A percentile compares a stretch with the other conserved stretches of the same genome.
phyloP scores from a whole-genome alignment of 106 monocot species.

The Alisma plantagoaquatica region DNA sequence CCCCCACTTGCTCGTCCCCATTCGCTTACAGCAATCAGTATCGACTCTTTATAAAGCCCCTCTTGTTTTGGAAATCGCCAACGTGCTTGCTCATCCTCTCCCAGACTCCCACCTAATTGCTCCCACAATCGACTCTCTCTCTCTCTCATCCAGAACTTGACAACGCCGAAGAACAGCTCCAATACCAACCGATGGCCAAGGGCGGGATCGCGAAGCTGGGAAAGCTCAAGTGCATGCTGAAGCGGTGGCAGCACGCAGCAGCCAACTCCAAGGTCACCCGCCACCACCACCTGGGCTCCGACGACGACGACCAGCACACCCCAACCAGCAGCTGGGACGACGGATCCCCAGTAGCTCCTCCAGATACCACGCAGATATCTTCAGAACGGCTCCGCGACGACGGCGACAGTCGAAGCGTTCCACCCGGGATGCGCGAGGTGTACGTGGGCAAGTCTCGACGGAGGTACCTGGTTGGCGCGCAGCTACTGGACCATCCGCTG shows the following conservation, averaged over 20 bases:
- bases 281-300: background rate
- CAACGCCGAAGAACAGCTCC: no score
- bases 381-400: background rate
- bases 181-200: no score
- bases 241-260: conserved; percentile 59
- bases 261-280: conserved; percentile 4
- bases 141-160: no score
- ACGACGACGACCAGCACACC: background rate
- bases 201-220: conserved; percentile 30
- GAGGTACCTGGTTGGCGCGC: conserved; percentile 18
- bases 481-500: conserved; percentile 25
- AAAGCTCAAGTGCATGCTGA: conserved; percentile 71
- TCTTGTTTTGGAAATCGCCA: no score
- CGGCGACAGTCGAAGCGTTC: background rate
- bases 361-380: conserved; percentile 12
- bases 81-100: no score
- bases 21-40: no score
- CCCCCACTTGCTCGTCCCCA: no score
- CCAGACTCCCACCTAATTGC: no score
- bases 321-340: background rate
- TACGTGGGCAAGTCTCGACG: conserved; percentile 33
- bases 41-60: no score
- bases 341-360: background rate
- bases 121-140: no score
- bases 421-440: conserved; percentile 7